phyloP scores from a whole-genome alignment of 345 rosid species.

The Ceriops decandra region DNA sequence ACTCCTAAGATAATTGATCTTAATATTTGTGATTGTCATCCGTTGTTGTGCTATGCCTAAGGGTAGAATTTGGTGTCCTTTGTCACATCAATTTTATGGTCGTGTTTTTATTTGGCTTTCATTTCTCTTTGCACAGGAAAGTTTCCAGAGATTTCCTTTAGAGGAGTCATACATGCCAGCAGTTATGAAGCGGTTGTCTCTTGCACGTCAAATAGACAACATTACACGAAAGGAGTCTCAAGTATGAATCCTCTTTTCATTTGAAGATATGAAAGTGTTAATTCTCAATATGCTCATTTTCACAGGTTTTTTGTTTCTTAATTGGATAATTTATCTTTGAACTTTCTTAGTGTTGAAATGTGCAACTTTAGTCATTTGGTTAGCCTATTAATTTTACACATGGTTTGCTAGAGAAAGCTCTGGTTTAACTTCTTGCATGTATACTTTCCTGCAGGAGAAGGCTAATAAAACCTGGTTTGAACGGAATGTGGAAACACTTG shows the following conservation, averaged over 20 bases:
- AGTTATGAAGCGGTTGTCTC: conserved; percentile 75
- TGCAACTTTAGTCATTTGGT: too few relatives aligned
- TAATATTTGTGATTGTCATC: background rate
- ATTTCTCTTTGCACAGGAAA: conserved; percentile 54
- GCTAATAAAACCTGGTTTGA: conserved; percentile 80
- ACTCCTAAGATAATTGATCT: background rate
- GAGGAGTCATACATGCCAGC: conserved; percentile 85
- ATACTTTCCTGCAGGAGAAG: conserved; percentile 48
- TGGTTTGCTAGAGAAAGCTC: background rate
- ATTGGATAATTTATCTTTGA: too few relatives aligned
- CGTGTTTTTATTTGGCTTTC: conserved; percentile 7
- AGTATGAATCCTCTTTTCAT: conserved; percentile 37
- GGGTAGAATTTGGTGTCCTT: background rate
- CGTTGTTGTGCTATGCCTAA: background rate
- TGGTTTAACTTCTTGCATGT: background rate
- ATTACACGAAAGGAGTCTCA: conserved; percentile 72
- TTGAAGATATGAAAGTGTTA: background rate
- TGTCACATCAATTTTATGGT: background rate
- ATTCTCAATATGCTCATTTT: too few relatives aligned
- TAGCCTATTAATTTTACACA: too few relatives aligned
- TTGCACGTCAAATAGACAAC: conserved; percentile 88
- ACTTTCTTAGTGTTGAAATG: too few relatives aligned
- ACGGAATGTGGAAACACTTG: conserved; percentile 71
- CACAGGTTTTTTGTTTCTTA: too few relatives aligned
- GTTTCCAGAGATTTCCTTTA: conserved; percentile 72